Conservation (phyloP, 768 basidiomycete genomes). For the Lentinula detonsa region DNA sequence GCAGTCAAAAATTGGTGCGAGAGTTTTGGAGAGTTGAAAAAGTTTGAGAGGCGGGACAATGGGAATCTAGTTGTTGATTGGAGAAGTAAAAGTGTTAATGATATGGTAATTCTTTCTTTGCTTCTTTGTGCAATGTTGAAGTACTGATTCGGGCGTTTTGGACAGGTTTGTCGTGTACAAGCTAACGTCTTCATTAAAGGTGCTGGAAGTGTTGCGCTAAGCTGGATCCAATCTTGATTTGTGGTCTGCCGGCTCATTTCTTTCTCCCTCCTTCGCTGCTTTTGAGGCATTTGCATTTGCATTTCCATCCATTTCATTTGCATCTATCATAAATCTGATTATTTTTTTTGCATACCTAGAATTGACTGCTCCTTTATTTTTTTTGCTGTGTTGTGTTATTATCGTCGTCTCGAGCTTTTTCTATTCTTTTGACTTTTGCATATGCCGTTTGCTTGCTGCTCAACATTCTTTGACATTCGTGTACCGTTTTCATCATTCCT, state of each 20-base stretch:
- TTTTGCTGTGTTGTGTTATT: background rate
- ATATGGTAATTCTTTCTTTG: slow-evolving; percentile 19
- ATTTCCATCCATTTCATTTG: background rate
- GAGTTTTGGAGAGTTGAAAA: slow-evolving; percentile 27
- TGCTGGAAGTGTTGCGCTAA: slow-evolving; percentile 30
- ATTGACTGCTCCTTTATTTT: background rate
- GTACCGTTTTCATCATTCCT: no score
- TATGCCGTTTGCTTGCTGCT: background rate
- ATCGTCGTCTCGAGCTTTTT: background rate
- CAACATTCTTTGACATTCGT: background rate
- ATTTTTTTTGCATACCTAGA: background rate
- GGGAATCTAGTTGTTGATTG: slow-evolving; percentile 29
- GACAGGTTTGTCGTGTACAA: slow-evolving; percentile 32
- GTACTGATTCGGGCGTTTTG: background rate
- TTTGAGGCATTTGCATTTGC: background rate
- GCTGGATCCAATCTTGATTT: slow-evolving; percentile 19
- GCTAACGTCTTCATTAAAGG: slow-evolving; percentile 32
- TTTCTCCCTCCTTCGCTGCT: background rate
- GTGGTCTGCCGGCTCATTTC: background rate
- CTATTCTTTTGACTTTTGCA: background rate
- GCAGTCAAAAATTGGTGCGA: slow-evolving; percentile 30
- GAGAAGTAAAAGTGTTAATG: slow-evolving; percentile 30
- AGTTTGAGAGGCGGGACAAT: slow-evolving; percentile 19
- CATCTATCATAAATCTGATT: background rate
- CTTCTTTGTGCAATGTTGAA: background rate